Conservation (phyloP, 2,329 filamentous ascomycete species). For the Cercospora zeae-maydis region DNA sequence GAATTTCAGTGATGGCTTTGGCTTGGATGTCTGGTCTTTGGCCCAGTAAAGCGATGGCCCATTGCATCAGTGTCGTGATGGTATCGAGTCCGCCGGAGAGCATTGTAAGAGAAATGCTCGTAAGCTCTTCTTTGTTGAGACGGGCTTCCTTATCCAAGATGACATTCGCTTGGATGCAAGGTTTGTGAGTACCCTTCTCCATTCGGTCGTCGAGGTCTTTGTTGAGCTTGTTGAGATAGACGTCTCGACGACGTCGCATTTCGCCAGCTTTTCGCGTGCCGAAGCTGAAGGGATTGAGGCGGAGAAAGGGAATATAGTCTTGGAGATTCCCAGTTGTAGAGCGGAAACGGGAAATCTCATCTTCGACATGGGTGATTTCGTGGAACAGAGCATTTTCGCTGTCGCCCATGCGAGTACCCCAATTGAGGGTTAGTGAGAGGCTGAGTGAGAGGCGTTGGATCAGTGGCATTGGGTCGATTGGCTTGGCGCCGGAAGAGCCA, state of each 20-base stretch:
- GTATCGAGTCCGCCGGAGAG: slow-evolving; percentile 65
- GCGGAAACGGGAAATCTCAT: slow-evolving; percentile 57
- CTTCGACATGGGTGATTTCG: slow-evolving; percentile 62
- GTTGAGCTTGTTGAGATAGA: slow-evolving; percentile 58
- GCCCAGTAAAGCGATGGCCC: slow-evolving; percentile 60
- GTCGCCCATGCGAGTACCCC: slow-evolving; percentile 59
- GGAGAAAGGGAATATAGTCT: slow-evolving; percentile 58
- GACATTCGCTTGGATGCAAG: slow-evolving; percentile 65
- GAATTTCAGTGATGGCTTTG: slow-evolving; percentile 57
- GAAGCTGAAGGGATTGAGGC: slow-evolving; percentile 59
- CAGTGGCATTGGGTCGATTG: slow-evolving; percentile 65
- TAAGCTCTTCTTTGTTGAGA: slow-evolving; percentile 60
- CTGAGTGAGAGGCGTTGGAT: slow-evolving; percentile 62
- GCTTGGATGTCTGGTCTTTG: slow-evolving; percentile 60
- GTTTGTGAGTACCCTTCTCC: slow-evolving; percentile 57
- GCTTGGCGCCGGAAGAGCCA: slow-evolving; percentile 52
- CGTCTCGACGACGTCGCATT: slow-evolving; percentile 58
- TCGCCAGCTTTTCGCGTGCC: slow-evolving; percentile 58
- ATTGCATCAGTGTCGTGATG: slow-evolving; percentile 62
- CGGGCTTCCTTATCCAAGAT: slow-evolving; percentile 62
- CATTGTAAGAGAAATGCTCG: slow-evolving; percentile 65
- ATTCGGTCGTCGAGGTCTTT: slow-evolving; percentile 58
- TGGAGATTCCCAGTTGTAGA: slow-evolving; percentile 60
- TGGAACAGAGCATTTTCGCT: slow-evolving; percentile 59
- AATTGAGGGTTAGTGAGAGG: slow-evolving; percentile 63